Evolutionary conservation across 2,329 filamentous ascomycete species (phyloP), one percentile per base, ranked within the genome.

Genomic region (Chaetomiaceae sp.): DNA sequence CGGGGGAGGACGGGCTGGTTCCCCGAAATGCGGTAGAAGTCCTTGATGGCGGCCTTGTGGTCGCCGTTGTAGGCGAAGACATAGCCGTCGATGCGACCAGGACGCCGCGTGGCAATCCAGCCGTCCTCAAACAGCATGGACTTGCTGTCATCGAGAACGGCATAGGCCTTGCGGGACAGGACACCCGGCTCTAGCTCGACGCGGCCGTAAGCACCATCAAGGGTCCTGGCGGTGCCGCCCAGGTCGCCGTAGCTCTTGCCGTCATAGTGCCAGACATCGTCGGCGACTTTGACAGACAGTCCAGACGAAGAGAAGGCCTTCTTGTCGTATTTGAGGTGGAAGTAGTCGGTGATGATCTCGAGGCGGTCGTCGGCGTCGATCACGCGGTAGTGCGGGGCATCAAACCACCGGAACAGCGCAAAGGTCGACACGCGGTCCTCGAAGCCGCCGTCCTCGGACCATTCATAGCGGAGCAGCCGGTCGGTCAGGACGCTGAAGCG

Each of bases 371-470:
- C 66, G 12, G 66, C 67, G 19, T 83, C 75, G 50, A 73, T 68
- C 44, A 79, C 68, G 5, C 70, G 71, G 60, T 77, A 82, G 38
- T 75, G 63, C 0, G 77, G 72, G 1, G 56, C 53, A 1, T 73
- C 67, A 23, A 79, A 70, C 11, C 71, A 66, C 23, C 82, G 73
- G 57, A 80, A 77, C 52, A 81, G 71, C n/a, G 82, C 83, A 62
- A 85, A 82, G 9, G 78, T 79, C 0, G 81, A 84, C 0, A 80
- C 78, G 4, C 82, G 75, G 63, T 86, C 81, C 63, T 85, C 83
- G 60, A 85, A 86, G 31, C 69, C 62, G 45, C 77, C 75, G 57
- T 85, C 81, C 11, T 73, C 69, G 0, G 82, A 75, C 80, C 80
- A 86, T 67, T 85, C 82, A 57, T 80, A 84, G 29, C 83, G 78